These are phyloP conservation scores for Rhytidiadelphus loreus DNA, from an alignment of 225 moss, liverwort and hornwort genomes.

Conservation along the genomic window DNA sequence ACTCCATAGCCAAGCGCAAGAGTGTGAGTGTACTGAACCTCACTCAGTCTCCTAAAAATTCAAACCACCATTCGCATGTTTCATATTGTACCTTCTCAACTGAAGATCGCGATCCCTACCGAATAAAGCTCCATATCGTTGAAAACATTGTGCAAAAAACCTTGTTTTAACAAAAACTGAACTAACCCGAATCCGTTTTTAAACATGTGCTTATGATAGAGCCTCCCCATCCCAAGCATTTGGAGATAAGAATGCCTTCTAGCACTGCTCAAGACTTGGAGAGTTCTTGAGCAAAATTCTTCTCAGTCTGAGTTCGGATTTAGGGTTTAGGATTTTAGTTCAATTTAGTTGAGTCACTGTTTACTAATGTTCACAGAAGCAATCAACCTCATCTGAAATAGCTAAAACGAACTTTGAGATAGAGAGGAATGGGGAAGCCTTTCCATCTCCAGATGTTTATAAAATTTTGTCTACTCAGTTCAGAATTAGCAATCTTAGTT, in stretches of 20 bases:
- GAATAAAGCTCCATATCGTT: not conserved
- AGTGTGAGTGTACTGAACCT: constrained; percentile 6
- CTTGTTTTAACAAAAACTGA: not conserved
- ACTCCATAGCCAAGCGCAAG: not conserved
- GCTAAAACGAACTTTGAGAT: not conserved
- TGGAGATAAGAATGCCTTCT: not conserved
- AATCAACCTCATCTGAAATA: not conserved
- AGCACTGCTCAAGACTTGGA: not conserved
- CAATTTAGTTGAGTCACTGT: not conserved
- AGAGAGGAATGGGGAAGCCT: not conserved
- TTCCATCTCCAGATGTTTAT: not conserved
- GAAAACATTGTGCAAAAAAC: not conserved
- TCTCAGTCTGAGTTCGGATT: not conserved
- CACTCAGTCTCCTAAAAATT: not conserved
- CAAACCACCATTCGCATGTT: not conserved
- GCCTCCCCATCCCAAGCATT: not conserved
- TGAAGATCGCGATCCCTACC: not conserved
- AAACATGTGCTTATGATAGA: no score
- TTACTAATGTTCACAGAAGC: not conserved
- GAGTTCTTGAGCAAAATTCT: not conserved
- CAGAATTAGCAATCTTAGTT: not conserved
- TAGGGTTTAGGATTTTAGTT: not conserved
- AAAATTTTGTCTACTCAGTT: not conserved
- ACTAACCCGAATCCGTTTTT: not conserved
- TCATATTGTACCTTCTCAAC: not conserved